These are phyloP conservation scores for Lachnellula cervina DNA, from an alignment of 2,329 filamentous ascomycete species.

Conservation along the genomic window DNA sequence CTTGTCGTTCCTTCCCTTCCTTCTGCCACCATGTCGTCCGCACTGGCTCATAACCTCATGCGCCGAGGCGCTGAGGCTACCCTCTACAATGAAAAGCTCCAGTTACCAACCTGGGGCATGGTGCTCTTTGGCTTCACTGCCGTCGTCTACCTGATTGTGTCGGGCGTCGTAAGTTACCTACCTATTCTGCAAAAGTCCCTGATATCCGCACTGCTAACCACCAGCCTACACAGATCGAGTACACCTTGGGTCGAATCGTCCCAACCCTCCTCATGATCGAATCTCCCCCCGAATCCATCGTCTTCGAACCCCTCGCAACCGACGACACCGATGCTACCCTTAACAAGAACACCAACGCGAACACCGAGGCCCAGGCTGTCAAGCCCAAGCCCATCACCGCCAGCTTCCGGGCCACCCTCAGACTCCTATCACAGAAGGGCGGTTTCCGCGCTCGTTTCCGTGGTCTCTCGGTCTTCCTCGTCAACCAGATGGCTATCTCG, in stretches of 20 bases:
- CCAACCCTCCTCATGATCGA: conserved; percentile 61
- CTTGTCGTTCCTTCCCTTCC: background rate
- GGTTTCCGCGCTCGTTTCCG: conserved; percentile 66
- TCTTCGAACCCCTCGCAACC: conserved; percentile 39
- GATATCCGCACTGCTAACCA: background rate
- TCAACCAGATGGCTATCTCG: conserved; percentile 39
- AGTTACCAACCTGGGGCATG: background rate
- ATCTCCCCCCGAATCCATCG: conserved; percentile 44
- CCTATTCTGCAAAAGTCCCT: background rate
- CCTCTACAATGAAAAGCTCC: background rate
- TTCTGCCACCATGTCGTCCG: background rate
- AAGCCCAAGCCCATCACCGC: conserved; percentile 56
- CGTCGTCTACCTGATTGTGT: background rate
- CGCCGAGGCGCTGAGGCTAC: background rate
- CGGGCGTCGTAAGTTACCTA: background rate
- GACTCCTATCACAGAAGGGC: conserved; percentile 56
- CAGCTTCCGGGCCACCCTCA: conserved; percentile 52
- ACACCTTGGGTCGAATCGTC: conserved; percentile 56
- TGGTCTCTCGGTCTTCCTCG: conserved; percentile 51
- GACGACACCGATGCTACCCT: conserved; percentile 31
- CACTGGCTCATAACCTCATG: background rate
- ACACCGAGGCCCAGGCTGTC: conserved; percentile 40
- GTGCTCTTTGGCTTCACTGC: background rate
- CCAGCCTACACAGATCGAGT: conserved; percentile 40
- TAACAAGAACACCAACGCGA: conserved; percentile 19